phyloP scores from a whole-genome alignment of 208 protist species.

The Leptomonas seymouri region DNA sequence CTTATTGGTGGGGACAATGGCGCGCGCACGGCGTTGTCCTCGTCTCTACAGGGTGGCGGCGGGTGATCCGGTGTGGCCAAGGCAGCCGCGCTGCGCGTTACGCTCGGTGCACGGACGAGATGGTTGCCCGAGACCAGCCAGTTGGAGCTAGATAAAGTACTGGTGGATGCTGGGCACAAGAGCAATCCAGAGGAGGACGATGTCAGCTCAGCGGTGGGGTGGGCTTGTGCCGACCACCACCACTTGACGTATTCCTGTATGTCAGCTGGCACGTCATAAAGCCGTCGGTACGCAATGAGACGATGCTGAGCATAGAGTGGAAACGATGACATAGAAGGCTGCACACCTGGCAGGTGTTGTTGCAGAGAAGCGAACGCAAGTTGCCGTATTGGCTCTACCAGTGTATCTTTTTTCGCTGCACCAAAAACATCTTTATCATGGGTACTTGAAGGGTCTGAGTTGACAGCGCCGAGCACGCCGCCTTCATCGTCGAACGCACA shows the following conservation, averaged over 20 bases:
- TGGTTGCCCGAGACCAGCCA: constrained; percentile 34
- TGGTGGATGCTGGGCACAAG: no score
- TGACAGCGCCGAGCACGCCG: constrained; percentile 44
- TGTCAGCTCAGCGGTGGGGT: not conserved
- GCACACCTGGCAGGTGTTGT: not conserved
- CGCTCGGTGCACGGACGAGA: constrained; percentile 21
- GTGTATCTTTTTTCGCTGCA: not conserved
- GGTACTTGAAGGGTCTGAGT: not conserved
- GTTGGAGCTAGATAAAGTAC: not conserved
- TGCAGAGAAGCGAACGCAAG: constrained; percentile 21
- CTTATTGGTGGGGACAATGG: not conserved
- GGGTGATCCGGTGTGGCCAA: constrained; percentile 4
- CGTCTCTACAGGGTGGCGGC: not conserved
- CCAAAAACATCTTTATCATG: no score
- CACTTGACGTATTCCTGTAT: constrained; percentile 33
- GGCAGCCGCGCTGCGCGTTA: not conserved
- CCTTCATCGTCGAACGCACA: constrained; percentile 69
- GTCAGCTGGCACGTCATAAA: constrained; percentile 20
- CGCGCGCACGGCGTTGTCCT: not conserved
- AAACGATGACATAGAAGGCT: not conserved
- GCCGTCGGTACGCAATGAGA: constrained; percentile 10
- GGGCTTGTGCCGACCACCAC: constrained; percentile 20
- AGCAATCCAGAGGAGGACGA: no score
- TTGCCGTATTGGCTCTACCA: constrained; percentile 16
- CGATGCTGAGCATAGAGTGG: not conserved